phyloP scores from a whole-genome alignment of 31 red algal species.

The Asparagopsis taxiformis region DNA sequence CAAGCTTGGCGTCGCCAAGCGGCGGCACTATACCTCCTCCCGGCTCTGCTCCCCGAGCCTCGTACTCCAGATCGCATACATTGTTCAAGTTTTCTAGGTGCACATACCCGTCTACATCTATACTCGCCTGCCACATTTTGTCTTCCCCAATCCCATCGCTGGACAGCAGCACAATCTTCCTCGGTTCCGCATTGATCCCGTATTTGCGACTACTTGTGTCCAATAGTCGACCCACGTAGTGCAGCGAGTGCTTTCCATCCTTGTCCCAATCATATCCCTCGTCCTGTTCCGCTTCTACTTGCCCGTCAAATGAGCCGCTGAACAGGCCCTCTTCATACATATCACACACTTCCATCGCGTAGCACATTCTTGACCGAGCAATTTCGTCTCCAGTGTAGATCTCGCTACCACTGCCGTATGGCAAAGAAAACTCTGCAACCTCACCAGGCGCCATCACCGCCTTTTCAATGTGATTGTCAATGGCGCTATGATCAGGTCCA shows the following conservation, averaged over 20 bases:
- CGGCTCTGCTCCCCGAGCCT: slow-evolving; percentile 46
- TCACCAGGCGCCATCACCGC: slow-evolving; percentile 31
- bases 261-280: slow-evolving; percentile 21
- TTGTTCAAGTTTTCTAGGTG: slow-evolving; percentile 45
- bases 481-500: slow-evolving; percentile 15
- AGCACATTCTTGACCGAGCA: slow-evolving; percentile 37
- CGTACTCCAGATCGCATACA: slow-evolving; percentile 20
- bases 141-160: slow-evolving; percentile 5
- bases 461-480: slow-evolving; percentile 14
- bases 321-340: slow-evolving; percentile 33
- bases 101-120: slow-evolving; percentile 42
- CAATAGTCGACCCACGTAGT: slow-evolving; percentile 47
- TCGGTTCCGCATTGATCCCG: not conserved
- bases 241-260: slow-evolving; percentile 27
- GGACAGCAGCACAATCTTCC: not conserved
- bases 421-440: slow-evolving; percentile 2
- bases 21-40: slow-evolving; percentile 28
- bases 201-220: slow-evolving; percentile 10
- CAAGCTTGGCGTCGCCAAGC: slow-evolving; percentile 46
- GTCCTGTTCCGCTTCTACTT: slow-evolving; percentile 14
- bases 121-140: slow-evolving; percentile 24
- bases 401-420: slow-evolving; percentile 46
- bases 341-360: slow-evolving; percentile 8
- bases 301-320: slow-evolving; percentile 8
- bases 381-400: slow-evolving; percentile 74